Evolutionary conservation across 495 filamentous ascomycete species (phyloP), one percentile per base, ranked within the genome.

Genomic region (Aspergillus wentii): DNA sequence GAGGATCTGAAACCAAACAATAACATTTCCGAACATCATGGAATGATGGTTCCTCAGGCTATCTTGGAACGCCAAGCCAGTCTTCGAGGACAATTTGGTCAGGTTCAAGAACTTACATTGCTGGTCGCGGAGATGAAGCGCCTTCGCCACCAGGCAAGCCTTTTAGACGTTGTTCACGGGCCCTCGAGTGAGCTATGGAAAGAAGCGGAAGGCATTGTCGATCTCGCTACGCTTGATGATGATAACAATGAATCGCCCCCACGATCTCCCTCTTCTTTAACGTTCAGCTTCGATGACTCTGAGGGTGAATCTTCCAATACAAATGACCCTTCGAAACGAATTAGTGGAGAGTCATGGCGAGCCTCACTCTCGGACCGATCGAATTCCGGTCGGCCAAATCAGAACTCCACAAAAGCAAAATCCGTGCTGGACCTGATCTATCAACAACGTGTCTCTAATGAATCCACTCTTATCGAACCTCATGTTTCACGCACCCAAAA

Each of bases 141-240:
- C 17, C 64, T 85, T 33, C 67, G 76, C 16, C 62, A 74, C 30
- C 68, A 75, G 39, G 88, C 79, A 6, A 78, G 74, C 31, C 74
- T 80, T 22, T 74, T 86, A 51, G 74, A 74, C 22, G 68, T 91
- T 33, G 61, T 85, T 17, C 51, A 71, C 40, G 85, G 85, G 0
- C 61, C 75, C 3, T 76, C 79, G 8, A 68, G 69, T 35, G 68
- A 75, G 30, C 66, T 88, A 25, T 94, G 86, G 83, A 81, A 84
- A 51, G 88, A 94, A 58, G 88, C 88, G 5, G 86, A 94, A 53
- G 82, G 83, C 11, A 91, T 94, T 31, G 88, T 94, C 47, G 83
- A 85, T 20, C 68, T 94, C 8, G 88, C 88, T 21, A 88, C 85
- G 2, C 78, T 88, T 21, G 83, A 92, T 40, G 87, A 91, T 26